A percentile compares a stretch with the other conserved stretches of the same genome.
These are phyloP conservation scores for Nigrospora oryzae DNA, from an alignment of 2,329 filamentous ascomycete species.

Conservation along the genomic window DNA sequence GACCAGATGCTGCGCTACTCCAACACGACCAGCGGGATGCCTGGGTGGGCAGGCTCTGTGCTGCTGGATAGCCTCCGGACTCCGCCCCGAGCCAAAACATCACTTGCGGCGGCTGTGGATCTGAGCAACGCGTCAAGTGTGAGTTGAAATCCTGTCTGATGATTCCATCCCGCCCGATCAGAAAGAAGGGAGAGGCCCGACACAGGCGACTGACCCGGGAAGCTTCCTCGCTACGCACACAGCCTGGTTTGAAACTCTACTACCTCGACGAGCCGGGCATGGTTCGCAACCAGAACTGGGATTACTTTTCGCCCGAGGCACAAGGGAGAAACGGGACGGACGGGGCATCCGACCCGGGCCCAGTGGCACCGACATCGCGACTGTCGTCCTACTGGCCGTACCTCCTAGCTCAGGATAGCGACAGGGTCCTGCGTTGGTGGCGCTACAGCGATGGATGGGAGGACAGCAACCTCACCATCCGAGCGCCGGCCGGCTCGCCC, in stretches of 20 bases:
- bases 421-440: neutral
- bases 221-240: no score
- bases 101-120: neutral
- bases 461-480: slow-evolving; percentile 6
- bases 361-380: neutral
- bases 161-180: no score
- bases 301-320: neutral
- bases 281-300: neutral
- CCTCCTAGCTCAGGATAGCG: neutral
- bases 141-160: no score
- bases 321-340: neutral
- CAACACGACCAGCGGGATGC: neutral
- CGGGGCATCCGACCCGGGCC: neutral
- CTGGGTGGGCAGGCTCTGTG: neutral
- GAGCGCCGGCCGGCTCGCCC: slow-evolving; percentile 5
- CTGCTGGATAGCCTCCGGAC: neutral
- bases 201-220: no score
- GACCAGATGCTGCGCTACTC: slow-evolving; percentile 3
- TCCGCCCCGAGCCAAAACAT: neutral
- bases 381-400: slow-evolving; percentile 4
- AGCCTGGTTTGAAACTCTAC: neutral
- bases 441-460: neutral
- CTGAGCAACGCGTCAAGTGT: no score
- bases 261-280: neutral
- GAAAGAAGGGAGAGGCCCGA: no score